A percentile compares a stretch with the other conserved stretches of the same genome.
Conservation (phyloP, 495 filamentous ascomycete species). For the Penicillium turbatum region DNA sequence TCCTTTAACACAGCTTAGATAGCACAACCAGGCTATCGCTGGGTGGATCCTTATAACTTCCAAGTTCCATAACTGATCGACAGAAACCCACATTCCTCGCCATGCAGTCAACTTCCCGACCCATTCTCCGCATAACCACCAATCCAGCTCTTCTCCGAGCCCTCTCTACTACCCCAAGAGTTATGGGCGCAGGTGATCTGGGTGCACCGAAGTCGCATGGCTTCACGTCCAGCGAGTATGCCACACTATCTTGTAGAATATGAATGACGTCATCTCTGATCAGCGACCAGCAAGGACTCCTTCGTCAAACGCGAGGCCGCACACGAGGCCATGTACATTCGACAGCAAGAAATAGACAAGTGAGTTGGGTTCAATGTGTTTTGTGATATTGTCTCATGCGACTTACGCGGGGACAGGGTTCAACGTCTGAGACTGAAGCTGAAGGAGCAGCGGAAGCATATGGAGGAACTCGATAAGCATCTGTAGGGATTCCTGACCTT, state of each 20-base stretch:
- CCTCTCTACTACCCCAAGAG: conserved; percentile 54
- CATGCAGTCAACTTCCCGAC: conserved; percentile 45
- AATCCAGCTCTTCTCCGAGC: conserved; percentile 40
- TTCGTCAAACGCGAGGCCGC: conserved; percentile 85
- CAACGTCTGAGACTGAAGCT: conserved; percentile 67
- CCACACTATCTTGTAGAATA: neutral
- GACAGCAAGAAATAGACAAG: conserved; percentile 75
- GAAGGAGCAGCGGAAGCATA: conserved; percentile 64
- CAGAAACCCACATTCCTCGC: neutral
- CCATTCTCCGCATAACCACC: conserved; percentile 41
- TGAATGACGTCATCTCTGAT: conserved; percentile 25
- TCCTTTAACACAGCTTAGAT: neutral
- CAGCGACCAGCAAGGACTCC: conserved; percentile 56
- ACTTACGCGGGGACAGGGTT: conserved; percentile 33
- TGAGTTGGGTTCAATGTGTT: conserved; percentile 16
- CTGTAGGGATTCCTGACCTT: conserved; percentile 51
- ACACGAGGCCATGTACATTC: conserved; percentile 70
- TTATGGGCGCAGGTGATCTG: conserved; percentile 59
- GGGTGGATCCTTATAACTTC: neutral
- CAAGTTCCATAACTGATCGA: conserved; percentile 11
- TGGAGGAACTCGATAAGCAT: conserved; percentile 73
- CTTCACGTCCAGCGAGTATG: conserved; percentile 37
- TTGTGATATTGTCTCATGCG: neutral
- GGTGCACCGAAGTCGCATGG: conserved; percentile 50
- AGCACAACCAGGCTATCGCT: neutral